Conservation (phyloP, 106 monocot species). For the Triglochin maritima region DNA sequence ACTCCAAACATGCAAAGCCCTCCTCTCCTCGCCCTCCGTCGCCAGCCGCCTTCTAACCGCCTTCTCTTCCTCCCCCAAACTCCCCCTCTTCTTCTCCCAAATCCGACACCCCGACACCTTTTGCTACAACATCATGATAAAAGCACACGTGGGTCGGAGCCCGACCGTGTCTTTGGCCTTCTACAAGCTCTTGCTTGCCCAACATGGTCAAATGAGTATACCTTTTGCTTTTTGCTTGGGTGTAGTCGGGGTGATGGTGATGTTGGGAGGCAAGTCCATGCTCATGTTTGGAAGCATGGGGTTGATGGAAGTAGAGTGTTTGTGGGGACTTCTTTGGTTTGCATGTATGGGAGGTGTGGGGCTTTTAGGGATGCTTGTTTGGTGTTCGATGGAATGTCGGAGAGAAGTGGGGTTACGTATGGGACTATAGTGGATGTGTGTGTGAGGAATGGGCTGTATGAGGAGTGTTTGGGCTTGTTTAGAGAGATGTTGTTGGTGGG, state of each 20-base stretch:
- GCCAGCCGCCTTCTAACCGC: not conserved
- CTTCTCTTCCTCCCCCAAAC: not conserved
- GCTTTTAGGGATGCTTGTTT: not conserved
- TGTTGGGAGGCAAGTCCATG: constrained; percentile 1
- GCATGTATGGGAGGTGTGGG: not conserved
- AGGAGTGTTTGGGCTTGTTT: constrained; percentile 57
- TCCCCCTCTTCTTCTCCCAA: constrained; percentile 1
- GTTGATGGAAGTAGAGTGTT: not conserved
- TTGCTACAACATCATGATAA: constrained; percentile 3
- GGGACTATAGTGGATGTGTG: constrained; percentile 82
- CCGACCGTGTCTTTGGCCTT: not conserved
- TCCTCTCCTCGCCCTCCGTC: not conserved
- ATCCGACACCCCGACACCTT: not conserved
- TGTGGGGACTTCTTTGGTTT: not conserved
- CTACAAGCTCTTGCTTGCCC: not conserved
- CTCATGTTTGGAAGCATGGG: not conserved
- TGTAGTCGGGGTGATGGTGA: not conserved
- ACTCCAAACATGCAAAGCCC: not conserved
- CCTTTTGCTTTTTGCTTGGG: not conserved
- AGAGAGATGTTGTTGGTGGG: constrained; percentile 32
- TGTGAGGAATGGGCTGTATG: constrained; percentile 28
- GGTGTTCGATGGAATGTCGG: constrained; percentile 49
- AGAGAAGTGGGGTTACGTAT: constrained; percentile 51
- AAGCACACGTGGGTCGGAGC: not conserved
- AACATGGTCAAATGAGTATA: not conserved